A percentile compares a stretch with the other conserved stretches of the same genome.
These are phyloP conservation scores for Brettanomyces custersianus DNA, from an alignment of 805 yeast species.

Conservation along the genomic window DNA sequence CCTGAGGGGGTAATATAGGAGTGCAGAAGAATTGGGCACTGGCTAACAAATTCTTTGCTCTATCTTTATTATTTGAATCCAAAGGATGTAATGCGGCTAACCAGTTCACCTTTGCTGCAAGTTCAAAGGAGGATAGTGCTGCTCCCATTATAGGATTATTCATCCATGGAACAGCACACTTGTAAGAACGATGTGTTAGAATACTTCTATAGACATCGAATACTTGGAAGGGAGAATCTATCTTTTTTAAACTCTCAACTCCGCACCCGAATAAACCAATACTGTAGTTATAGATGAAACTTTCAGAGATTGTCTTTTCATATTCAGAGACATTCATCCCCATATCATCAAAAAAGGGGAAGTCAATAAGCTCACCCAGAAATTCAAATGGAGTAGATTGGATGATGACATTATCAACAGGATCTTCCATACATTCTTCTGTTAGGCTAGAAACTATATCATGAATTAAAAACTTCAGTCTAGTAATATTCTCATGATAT, in stretches of 20 bases:
- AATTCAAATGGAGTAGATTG: too few species aligned
- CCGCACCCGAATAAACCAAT: constrained; percentile 27
- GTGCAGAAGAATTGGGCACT: constrained; percentile 8
- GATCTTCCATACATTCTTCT: too few species aligned
- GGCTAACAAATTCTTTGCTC: constrained; percentile 3
- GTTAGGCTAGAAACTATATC: too few species aligned
- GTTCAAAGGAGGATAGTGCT: constrained; percentile 28
- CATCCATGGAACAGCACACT: constrained; percentile 27
- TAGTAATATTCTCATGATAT: too few species aligned
- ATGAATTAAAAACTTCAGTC: too few species aligned
- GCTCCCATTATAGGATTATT: constrained; percentile 34
- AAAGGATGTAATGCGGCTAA: constrained; percentile 17
- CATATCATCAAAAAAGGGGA: too few species aligned
- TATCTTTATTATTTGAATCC: constrained; percentile 1
- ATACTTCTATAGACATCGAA: constrained; percentile 23
- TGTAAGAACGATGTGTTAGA: constrained; percentile 27
- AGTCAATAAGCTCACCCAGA: too few species aligned
- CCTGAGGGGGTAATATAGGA: constrained; percentile 10
- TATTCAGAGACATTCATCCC: too few species aligned
- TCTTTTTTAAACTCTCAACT: constrained; percentile 13
- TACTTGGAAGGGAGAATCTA: constrained; percentile 35
- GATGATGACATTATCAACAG: too few species aligned
- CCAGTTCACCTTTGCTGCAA: constrained; percentile 30
- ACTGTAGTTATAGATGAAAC: constrained; percentile 36
- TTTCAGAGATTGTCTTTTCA: constrained; percentile 34